Percentiles rank a stretch among this genome's conserved stretches.
Conservation (phyloP, 257 asterid genomes). For the Nicotiana noctiflora region DNA sequence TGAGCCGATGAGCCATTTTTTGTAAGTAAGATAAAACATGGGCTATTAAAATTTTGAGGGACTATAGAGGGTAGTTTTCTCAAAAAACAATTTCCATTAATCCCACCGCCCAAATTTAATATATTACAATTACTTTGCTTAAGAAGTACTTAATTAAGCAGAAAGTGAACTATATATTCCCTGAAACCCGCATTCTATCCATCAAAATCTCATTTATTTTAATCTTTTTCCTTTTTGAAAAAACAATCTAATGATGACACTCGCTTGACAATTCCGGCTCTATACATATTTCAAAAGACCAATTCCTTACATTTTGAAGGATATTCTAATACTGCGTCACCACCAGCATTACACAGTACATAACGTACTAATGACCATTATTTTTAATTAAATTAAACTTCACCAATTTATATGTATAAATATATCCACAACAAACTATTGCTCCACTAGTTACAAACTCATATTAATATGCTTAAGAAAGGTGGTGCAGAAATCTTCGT, state of each 20-base stretch:
- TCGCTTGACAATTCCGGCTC: constrained; percentile 23
- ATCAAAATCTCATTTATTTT: background rate
- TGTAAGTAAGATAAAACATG: too few relatives aligned
- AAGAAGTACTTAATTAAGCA: background rate
- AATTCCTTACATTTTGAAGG: constrained; percentile 13
- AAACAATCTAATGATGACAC: constrained; percentile 37
- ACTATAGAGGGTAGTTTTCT: too few relatives aligned
- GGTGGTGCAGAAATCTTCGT: constrained; percentile 26
- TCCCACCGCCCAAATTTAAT: background rate
- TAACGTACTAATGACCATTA: background rate
- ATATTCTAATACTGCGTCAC: constrained; percentile 5
- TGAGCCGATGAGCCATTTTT: too few relatives aligned
- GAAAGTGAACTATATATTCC: background rate
- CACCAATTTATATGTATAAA: too few relatives aligned
- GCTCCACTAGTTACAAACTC: background rate
- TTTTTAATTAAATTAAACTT: too few relatives aligned
- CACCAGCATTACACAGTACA: constrained; percentile 15
- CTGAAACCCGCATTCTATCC: background rate
- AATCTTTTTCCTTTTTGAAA: background rate
- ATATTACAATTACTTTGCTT: constrained; percentile 2
- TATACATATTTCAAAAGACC: constrained; percentile 21
- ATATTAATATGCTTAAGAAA: constrained; percentile 28
- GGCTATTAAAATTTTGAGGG: too few relatives aligned
- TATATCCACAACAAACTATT: too few relatives aligned
- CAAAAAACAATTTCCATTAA: background rate